Base-by-base conservation (phyloP, 2,329 filamentous ascomycete species). In the Cercospora zeina region DNA sequence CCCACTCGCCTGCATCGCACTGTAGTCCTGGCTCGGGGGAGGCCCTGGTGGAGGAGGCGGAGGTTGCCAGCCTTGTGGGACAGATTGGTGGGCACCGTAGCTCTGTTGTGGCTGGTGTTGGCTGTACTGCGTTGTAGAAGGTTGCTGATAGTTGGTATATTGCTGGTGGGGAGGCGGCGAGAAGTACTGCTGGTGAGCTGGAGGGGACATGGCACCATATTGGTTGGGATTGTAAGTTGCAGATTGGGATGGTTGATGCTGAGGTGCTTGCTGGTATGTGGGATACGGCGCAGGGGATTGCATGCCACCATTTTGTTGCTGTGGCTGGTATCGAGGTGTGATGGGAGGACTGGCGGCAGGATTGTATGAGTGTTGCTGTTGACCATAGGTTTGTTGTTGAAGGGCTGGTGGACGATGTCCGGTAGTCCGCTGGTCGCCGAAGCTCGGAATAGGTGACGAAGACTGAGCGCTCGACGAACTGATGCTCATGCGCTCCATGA, bases 401-500 rank as follows among this genome's bases (percentile, higher is more conserved):
- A 80, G 68, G 2, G 79, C 77, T 8, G 77, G 71, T 14, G 78
- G 79, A n/a, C 78, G 74, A 70, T 69, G 75, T 24, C 42, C 49
- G 5, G 64, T 61, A 45, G 54, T 63, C 21, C 64, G 47, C 16
- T 66, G 66, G n/a, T 63, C 64, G 53, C 51, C 62, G 58, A 60
- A 65, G 42, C 72, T 75, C 36, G 69, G 65, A 7, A 70, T 59
- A 8, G 80, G 79, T 11, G 78, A 79, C 21, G 76, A 75, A 4
- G 77, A 78, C 33, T 77, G 73, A 42, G 62, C 63, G 5, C 77
- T 74, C 4, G 64, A 75, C 2, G 77, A 73, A 39, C 93, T 91
- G 78, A 97, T 89, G 1, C 92, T 93, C 87, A 97, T 93, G 58
- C 93, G 87, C 72, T 97, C 93, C 95, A 99, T 97, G 42, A 99